Evolutionary conservation across 2,329 filamentous ascomycete species (phyloP), one percentile per base, ranked within the genome.

Genomic region (Rhinocladiella mackenziei): DNA sequence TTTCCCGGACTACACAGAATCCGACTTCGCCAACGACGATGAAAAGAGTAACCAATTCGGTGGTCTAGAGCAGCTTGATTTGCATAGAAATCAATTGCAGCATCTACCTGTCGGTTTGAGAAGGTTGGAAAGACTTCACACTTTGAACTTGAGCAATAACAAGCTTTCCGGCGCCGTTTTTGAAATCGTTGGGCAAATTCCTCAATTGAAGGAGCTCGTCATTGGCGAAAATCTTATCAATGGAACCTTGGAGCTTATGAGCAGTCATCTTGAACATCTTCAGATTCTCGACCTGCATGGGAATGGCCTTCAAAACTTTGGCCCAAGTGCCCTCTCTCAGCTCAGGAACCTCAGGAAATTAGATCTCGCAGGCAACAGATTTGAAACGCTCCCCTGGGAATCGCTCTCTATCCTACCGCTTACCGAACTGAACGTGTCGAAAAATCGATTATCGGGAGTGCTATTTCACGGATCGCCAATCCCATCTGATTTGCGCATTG

Each of bases 121-220:
- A 53, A 75, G 82, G 39, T 72, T 97, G 26, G 74, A 81, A 36
- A 71, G 83, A 48, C 73, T 98, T 42, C 89, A 86, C 1, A 83
- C 79, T 3, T 71, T 98, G 36, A 96, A 97, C 56, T 64, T 98
- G 58, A 86, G 88, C 5, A 83, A 86, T 42, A 97, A 97, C 58
- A 80, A 82, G 43, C 77, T 98, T 18, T 75, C 76, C 2, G 87
- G 86, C 59, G 75, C 80, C 38, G 78, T 78, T 34, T 70, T 96
- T 4, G 78, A 87, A 15, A 72, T 86, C 1, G 78, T 97, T 22
- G 75, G 80, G 10, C 82, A 92, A 58, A 82, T 96, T 42, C 65
- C 69, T 0, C 76, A 78, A 1, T 69, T 98, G 2, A 78, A 82
- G 23, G 89, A 96, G 57, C 70, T 98, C 10, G 91, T 84, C 59